These are phyloP conservation scores for Ilyonectria robusta DNA, from an alignment of 2,329 filamentous ascomycete genomes.

Conservation along the genomic window DNA sequence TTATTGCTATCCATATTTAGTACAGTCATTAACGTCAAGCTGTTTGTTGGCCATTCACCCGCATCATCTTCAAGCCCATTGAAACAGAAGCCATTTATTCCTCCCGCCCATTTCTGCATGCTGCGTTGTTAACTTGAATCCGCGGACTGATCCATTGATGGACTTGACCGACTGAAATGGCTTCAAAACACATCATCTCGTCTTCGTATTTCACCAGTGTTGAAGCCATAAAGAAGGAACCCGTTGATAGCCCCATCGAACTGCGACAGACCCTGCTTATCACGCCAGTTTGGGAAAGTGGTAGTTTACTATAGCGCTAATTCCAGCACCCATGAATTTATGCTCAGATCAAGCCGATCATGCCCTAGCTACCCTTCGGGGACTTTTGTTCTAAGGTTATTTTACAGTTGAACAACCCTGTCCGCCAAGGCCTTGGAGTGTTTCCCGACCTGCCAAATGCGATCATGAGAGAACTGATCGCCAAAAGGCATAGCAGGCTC, in stretches of 20 bases:
- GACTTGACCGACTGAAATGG: neutral
- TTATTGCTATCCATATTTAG: neutral
- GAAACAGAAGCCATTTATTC: neutral
- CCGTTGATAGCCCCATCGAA: neutral
- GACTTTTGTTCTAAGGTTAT: conserved; percentile 44
- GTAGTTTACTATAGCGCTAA: neutral
- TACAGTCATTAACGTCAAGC: neutral
- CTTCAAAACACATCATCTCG: neutral
- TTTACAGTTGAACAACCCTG: conserved; percentile 35
- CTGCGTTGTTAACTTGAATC: neutral
- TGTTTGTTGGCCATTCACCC: neutral
- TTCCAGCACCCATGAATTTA: neutral
- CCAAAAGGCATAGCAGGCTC: conserved; percentile 11
- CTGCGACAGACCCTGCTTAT: neutral
- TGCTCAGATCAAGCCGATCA: neutral
- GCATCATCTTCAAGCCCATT: neutral
- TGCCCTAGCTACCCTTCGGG: conserved; percentile 21
- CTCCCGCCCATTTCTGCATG: neutral
- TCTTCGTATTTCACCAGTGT: neutral
- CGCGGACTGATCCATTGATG: too few species aligned
- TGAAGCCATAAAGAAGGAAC: neutral
- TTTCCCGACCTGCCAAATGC: conserved; percentile 33
- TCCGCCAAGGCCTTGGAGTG: conserved; percentile 2
- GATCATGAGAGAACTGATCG: conserved; percentile 11
- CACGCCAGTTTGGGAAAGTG: neutral